phyloP scores from a whole-genome alignment of 1,284 basidiomycete genomes.

The Nidula niveotomentosa region DNA sequence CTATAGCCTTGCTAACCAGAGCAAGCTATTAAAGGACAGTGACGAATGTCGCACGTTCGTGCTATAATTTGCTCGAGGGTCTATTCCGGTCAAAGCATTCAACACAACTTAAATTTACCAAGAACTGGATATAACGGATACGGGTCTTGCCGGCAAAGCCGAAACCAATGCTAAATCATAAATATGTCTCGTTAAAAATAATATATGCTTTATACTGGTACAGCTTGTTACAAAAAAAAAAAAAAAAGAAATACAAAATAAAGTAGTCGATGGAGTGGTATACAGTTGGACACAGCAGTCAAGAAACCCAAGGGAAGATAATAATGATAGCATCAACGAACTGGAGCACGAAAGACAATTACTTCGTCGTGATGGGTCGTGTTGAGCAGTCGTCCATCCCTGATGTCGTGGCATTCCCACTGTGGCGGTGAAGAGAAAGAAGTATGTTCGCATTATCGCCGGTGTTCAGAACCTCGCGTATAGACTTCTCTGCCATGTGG shows the following conservation, averaged over 20 bases:
- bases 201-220: no score
- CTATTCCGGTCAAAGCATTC: no score
- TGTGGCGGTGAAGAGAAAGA: constrained; percentile 55
- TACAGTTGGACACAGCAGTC: constrained; percentile 8
- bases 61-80: constrained; percentile 2
- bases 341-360: constrained; percentile 3
- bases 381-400: constrained; percentile 25
- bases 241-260: constrained; percentile 7
- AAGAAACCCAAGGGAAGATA: constrained; percentile 4
- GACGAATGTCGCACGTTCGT: constrained; percentile 22
- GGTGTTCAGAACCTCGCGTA: constrained; percentile 63
- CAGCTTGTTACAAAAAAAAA: constrained; percentile 5
- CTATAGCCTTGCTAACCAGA: constrained; percentile 7
- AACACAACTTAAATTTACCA: no score
- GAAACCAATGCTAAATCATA: no score
- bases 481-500: constrained; percentile 67
- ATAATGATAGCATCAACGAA: constrained; percentile 10
- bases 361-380: constrained; percentile 25
- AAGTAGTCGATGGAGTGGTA: constrained; percentile 9
- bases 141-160: no score
- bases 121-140: no score
- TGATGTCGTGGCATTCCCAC: constrained; percentile 17
- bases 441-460: constrained; percentile 64
- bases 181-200: no score
- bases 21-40: constrained; percentile 6